These are phyloP conservation scores for Gleditsia sinensis DNA, from an alignment of 306 rosid species.

Conservation along the genomic window DNA sequence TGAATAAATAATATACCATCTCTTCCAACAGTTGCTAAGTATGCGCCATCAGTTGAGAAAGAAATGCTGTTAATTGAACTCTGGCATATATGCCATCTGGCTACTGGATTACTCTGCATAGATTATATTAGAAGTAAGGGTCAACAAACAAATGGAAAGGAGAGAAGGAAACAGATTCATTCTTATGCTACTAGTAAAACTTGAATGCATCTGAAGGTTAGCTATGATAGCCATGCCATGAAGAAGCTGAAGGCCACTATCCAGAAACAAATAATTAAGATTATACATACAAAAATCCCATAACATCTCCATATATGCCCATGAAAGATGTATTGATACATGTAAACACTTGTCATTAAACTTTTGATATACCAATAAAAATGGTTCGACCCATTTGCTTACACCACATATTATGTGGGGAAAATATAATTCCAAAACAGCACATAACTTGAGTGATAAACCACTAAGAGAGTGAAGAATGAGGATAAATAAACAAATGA, in stretches of 20 bases:
- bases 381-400: background rate
- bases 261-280: background rate
- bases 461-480: background rate
- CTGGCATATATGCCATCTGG: conserved; percentile 99
- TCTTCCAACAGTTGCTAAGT: conserved; percentile 91
- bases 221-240: background rate
- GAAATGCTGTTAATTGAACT: conserved; percentile 81
- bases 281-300: background rate
- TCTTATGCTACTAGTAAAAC: background rate
- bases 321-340: too few relatives aligned
- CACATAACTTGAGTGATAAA: background rate
- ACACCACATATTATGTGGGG: background rate
- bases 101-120: conserved; percentile 88
- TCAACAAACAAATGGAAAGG: background rate
- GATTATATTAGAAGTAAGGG: background rate
- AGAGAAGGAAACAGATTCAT: background rate
- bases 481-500: background rate
- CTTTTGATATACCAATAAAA: background rate
- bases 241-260: background rate
- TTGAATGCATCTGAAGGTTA: background rate
- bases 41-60: conserved; percentile 81
- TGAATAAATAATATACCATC: conserved; percentile 65
- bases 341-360: background rate
- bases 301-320: background rate
- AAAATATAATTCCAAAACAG: background rate